Conservation (phyloP, 148 eudicot species). For the Cornus kousa region DNA sequence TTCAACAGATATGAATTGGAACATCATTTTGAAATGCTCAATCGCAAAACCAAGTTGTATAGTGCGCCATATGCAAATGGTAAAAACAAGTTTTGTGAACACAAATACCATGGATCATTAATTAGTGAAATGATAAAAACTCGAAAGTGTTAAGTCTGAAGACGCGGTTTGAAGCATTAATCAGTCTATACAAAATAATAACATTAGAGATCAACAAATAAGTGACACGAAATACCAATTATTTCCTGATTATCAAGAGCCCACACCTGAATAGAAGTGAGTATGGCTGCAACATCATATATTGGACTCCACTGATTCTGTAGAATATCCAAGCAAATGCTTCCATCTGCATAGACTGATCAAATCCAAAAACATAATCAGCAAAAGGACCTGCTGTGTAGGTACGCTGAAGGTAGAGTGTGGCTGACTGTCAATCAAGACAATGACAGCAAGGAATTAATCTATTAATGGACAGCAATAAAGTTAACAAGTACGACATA, state of each 20-base stretch:
- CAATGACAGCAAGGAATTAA: neutral
- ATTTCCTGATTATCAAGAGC: neutral
- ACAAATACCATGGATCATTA: too few relatives aligned
- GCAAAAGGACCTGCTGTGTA: neutral
- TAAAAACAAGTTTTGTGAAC: too few relatives aligned
- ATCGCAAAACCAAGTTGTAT: too few relatives aligned
- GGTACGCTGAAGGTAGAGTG: neutral
- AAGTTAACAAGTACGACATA: neutral
- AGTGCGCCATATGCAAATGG: too few relatives aligned
- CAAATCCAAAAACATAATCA: neutral
- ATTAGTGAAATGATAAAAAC: too few relatives aligned
- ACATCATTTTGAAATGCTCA: too few relatives aligned
- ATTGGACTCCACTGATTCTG: conserved; percentile 7
- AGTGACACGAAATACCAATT: neutral
- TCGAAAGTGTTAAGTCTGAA: too few relatives aligned
- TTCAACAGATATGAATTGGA: too few relatives aligned
- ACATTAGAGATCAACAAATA: neutral
- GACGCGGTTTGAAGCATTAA: neutral
- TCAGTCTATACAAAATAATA: neutral
- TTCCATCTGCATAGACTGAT: conserved; percentile 21
- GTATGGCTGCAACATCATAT: conserved; percentile 28
- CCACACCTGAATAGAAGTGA: conserved; percentile 21
- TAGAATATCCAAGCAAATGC: conserved; percentile 24
- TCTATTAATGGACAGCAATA: neutral
- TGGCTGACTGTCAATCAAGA: neutral